Base-by-base conservation (phyloP, 768 basidiomycete genomes). In the Lentinula edodes region DNA sequence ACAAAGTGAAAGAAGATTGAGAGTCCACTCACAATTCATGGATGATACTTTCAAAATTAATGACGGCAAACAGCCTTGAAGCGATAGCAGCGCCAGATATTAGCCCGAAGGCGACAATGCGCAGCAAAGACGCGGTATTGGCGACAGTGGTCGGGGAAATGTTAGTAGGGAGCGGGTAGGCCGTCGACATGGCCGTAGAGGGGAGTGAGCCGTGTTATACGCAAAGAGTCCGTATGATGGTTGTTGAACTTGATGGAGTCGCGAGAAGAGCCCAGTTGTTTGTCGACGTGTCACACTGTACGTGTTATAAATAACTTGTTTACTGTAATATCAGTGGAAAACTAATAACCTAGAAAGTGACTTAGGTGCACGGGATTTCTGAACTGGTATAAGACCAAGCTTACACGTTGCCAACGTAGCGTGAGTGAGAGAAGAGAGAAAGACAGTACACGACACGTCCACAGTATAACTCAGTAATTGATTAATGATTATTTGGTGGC, bases 31-130 rank as follows among this genome's bases (percentile, higher is more conserved):
- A 97, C 95, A 98, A 98, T 81, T 98, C 97, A 75, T 98, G 96
- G 68, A 99, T 98, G 69, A 99, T 94, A 82, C 94, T 96, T 79
- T 99, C 97, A 72, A 97, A 98, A 67, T 98, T 93, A 64, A 98
- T 79, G 68, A 99, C 97, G 65, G 97, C 96, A 71, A 99, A 99
- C 69, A 98, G 81, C 73, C 97, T 88, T 62, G 95, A 96, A 38
- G 95, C 89, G 69, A 98, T 91, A 23, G 97, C 95, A 69, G 95
- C 94, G 66, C 84, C 94, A 60, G 94, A 94, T 68, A 98, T 98
- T 70, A 96, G 80, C 15, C 84, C 81, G 61, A 99, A 88, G 23
- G 95, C 90, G 66, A 97, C 82, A 65, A 96, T 93, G 65, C 93
- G 88, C 66, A 99, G 79, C 66, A 98, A 81, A 55, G 94, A 94